A percentile compares a stretch with the other conserved stretches of the same genome.
Conservation (phyloP, 306 rosid species). For the Trichosanthes cucumerina region DNA sequence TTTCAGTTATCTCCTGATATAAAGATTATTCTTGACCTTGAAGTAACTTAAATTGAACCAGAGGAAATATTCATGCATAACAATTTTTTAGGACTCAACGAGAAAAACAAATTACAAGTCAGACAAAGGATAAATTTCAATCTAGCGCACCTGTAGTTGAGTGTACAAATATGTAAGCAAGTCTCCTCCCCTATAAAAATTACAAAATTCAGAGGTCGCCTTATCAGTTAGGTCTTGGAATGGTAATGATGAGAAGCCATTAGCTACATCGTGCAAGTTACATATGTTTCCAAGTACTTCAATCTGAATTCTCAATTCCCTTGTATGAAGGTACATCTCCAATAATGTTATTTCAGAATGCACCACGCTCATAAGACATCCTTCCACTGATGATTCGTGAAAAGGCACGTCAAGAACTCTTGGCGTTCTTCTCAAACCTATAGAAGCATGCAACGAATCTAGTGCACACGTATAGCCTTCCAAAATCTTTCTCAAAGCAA, state of each 20-base stretch:
- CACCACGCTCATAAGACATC: constrained; percentile 60
- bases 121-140: not conserved
- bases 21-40: not conserved
- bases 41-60: not conserved
- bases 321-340: constrained; percentile 72
- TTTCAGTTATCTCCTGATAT: not conserved
- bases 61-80: not conserved
- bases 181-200: constrained; percentile 65
- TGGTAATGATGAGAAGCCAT: constrained; percentile 35
- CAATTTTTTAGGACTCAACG: not conserved
- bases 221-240: constrained; percentile 36
- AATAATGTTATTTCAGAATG: constrained; percentile 68
- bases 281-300: constrained; percentile 69
- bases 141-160: constrained; percentile 53
- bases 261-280: constrained; percentile 34
- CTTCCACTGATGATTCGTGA: constrained; percentile 25
- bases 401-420: constrained; percentile 17
- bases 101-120: not conserved
- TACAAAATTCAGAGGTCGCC: constrained; percentile 37
- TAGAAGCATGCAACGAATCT: constrained; percentile 59
- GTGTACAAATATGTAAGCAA: constrained; percentile 64
- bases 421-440: constrained; percentile 40
- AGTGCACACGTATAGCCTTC: constrained; percentile 61
- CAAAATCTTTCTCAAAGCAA: constrained; percentile 70
- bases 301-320: constrained; percentile 52